phyloP scores from a whole-genome alignment of 2,329 filamentous ascomycete genomes.

The Sporothrix brasiliensis region DNA sequence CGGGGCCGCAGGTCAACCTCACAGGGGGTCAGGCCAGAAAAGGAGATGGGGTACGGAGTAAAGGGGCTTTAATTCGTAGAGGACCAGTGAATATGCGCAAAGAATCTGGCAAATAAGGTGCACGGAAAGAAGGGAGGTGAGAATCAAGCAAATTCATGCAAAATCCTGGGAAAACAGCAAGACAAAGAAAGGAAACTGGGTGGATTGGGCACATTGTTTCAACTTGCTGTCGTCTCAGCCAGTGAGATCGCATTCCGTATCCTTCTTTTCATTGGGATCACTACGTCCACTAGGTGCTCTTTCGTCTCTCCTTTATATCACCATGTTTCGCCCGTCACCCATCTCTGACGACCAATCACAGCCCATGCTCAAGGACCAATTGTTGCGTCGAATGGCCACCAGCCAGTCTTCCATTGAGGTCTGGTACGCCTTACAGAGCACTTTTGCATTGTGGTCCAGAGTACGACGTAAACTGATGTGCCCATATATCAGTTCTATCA shows the following conservation, averaged over 20 bases:
- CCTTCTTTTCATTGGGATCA: background rate
- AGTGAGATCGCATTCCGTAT: constrained; percentile 6
- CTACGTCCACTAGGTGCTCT: background rate
- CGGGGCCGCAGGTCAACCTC: background rate
- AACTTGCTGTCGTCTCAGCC: constrained; percentile 1
- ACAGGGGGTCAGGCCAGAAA: background rate
- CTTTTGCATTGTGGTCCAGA: background rate
- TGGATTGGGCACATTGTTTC: background rate
- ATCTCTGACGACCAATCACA: background rate
- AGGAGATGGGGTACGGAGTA: background rate
- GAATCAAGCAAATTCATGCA: background rate
- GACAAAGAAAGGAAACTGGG: background rate
- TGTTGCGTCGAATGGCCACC: background rate
- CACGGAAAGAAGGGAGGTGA: background rate
- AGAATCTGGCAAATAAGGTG: background rate
- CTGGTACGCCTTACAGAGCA: too few relatives aligned
- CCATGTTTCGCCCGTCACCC: background rate
- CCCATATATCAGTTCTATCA: background rate
- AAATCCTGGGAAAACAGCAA: constrained; percentile 1
- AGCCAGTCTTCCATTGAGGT: too few relatives aligned
- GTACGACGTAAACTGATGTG: background rate
- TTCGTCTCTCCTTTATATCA: background rate
- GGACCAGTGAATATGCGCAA: background rate
- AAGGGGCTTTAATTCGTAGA: background rate
- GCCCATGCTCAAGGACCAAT: background rate